Evolutionary conservation across 306 rosid genomes (phyloP), one percentile per base, ranked within the genome.

Genomic region (Castanea sativa): DNA sequence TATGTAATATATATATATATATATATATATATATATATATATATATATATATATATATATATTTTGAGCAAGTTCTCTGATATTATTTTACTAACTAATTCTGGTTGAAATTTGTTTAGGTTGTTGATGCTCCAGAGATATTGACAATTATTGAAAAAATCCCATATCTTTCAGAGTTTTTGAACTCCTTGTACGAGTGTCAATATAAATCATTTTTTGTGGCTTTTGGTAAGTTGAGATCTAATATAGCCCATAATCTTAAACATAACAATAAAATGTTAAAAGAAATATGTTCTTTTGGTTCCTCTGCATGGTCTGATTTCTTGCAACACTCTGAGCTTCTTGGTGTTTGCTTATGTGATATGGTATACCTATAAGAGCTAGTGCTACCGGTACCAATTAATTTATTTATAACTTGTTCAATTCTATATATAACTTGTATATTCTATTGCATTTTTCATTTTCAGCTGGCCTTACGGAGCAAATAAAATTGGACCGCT

Each of bases 41-140:
- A 1, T 41, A 0, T 38, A 5, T 6, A 38, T 38, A 38, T 29
- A 29, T 29, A 29, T 29, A 29, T 29, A 29, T 23, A 0, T 79
- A 41, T 72, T 71, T n/a, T 23, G 51, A 29, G 27, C 45, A 68
- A 53, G 59, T 41, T 5, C 15, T 73, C 5, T 73, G 76, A 63
- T 73, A 11, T 38, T n/a, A 45, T 23, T 30, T 67, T 32, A 38
- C 43, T 38, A 35, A 18, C 23, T 70, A 78, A 81, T 69, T 27
- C 35, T 5, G 5, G 51, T 49, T 70, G 41, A 76, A 78, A 18
- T 85, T 63, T 70, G 32, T 77, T 3, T 84, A 95, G 98, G 99
- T 90, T 25, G 98, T 91, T 38, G 99, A 95, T 86, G 98, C 99
- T 73, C 98, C 98, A 1, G 99, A 93, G 91, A 95, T 95, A 65